These are phyloP conservation scores for Boletus coccyginus DNA, from an alignment of 768 basidiomycete genomes.

Conservation along the genomic window DNA sequence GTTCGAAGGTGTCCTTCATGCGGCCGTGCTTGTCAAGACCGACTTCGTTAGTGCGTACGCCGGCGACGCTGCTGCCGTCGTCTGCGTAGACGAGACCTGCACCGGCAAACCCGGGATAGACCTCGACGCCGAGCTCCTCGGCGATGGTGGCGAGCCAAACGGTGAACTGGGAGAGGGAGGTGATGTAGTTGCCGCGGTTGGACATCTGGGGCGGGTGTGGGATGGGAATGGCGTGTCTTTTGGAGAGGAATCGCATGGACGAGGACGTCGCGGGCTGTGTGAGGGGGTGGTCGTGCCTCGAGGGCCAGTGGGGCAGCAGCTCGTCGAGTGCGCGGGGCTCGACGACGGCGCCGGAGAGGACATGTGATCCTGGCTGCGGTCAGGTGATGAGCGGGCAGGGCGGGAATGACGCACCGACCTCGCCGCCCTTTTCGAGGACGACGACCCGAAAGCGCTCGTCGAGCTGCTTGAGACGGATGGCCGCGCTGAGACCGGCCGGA, in stretches of 20 bases:
- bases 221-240: constrained; percentile 66
- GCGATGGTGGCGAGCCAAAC: constrained; percentile 88
- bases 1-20: constrained; percentile 87
- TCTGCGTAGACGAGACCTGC: constrained; percentile 64
- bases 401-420: constrained; percentile 66
- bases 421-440: constrained; percentile 91
- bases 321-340: constrained; percentile 91
- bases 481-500: constrained; percentile 94
- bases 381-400: not conserved
- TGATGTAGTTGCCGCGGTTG: constrained; percentile 91
- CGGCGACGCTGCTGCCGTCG: constrained; percentile 41
- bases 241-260: constrained; percentile 83
- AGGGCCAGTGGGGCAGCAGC: constrained; percentile 82
- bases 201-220: constrained; percentile 98
- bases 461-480: constrained; percentile 92
- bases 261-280: constrained; percentile 75
- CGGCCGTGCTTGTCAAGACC: constrained; percentile 76
- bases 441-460: constrained; percentile 86
- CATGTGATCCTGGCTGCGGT: constrained; percentile 73
- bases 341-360: constrained; percentile 92
- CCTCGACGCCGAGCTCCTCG: constrained; percentile 85
- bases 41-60: constrained; percentile 91
- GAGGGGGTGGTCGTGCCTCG: constrained; percentile 68
- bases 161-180: constrained; percentile 85
- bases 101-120: constrained; percentile 97